Percentiles rank a stretch among this genome's conserved stretches.
These are phyloP conservation scores for Thermomucor indicae-seudaticae DNA, from an alignment of 371 early-diverging fungal species.

Conservation along the genomic window DNA sequence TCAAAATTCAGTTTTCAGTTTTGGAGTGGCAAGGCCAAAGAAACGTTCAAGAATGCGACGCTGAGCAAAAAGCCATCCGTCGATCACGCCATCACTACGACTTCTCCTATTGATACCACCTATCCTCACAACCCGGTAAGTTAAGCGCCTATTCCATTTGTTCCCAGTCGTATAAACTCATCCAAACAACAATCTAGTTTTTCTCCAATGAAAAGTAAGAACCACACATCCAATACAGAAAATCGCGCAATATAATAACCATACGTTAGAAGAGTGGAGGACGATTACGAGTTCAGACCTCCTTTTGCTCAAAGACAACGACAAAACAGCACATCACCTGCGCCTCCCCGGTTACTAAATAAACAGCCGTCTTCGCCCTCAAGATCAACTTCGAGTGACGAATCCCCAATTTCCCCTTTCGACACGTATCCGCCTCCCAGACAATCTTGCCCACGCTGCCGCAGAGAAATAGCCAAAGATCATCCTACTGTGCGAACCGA, in stretches of 20 bases:
- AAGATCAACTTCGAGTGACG: constrained; percentile 7
- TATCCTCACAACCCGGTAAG: too few species aligned
- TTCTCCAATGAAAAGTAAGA: too few species aligned
- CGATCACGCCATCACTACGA: neutral
- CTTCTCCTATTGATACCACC: too few species aligned
- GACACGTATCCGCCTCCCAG: too few species aligned
- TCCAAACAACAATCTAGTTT: too few species aligned
- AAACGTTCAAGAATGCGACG: neutral
- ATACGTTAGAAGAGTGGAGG: too few species aligned
- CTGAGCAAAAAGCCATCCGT: neutral
- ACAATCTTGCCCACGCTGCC: constrained; percentile 7
- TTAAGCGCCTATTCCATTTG: too few species aligned
- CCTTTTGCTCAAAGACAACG: constrained; percentile 1
- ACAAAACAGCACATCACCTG: constrained; percentile 18
- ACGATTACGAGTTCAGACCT: constrained; percentile 1
- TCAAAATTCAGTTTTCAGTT: constrained; percentile 15
- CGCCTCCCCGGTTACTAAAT: constrained; percentile 6
- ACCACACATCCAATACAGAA: too few species aligned
- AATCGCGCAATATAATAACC: too few species aligned
- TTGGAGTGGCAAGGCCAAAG: constrained; percentile 12
- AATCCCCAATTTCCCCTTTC: too few species aligned
- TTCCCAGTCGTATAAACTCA: too few species aligned
- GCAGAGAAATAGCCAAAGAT: constrained; percentile 5
- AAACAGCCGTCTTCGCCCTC: constrained; percentile 1
- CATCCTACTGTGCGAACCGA: neutral